phyloP scores from a whole-genome alignment of 768 basidiomycete species.

The Tulasnella sp. region DNA sequence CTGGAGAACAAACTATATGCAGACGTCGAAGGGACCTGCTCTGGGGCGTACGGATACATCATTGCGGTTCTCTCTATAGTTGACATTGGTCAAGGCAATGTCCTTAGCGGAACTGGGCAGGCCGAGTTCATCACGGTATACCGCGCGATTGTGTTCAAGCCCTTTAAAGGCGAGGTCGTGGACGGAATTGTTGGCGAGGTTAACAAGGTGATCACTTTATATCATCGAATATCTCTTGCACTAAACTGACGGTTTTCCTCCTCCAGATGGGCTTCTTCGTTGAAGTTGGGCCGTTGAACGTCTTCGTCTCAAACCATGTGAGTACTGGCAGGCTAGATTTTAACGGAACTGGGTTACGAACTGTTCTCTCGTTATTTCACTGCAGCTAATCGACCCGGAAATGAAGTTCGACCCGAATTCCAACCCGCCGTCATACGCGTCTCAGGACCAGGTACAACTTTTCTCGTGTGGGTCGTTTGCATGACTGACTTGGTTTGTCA shows the following conservation, averaged over 20 bases:
- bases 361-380: neutral
- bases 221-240: neutral
- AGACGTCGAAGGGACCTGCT: conserved; percentile 96
- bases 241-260: neutral
- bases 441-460: conserved; percentile 64
- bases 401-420: conserved; percentile 93
- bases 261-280: conserved; percentile 96
- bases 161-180: conserved; percentile 99
- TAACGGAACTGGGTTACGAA: neutral
- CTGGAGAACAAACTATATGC: conserved; percentile 88
- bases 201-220: conserved; percentile 63
- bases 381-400: conserved; percentile 85
- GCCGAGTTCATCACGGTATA: conserved; percentile 94
- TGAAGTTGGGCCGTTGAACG: conserved; percentile 86
- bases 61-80: conserved; percentile 85
- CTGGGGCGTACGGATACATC: conserved; percentile 90
- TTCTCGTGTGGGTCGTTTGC: conserved; percentile 16
- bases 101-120: conserved; percentile 83
- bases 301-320: conserved; percentile 95
- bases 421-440: conserved; percentile 93
- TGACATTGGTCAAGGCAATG: conserved; percentile 88
- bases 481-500: conserved; percentile 29
- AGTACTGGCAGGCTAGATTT: conserved; percentile 25
- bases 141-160: conserved; percentile 96
- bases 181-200: conserved; percentile 95